Evolutionary conservation across 352 stramenopile genomes (phyloP).

Genomic region (Phytophthora colocasiae): DNA sequence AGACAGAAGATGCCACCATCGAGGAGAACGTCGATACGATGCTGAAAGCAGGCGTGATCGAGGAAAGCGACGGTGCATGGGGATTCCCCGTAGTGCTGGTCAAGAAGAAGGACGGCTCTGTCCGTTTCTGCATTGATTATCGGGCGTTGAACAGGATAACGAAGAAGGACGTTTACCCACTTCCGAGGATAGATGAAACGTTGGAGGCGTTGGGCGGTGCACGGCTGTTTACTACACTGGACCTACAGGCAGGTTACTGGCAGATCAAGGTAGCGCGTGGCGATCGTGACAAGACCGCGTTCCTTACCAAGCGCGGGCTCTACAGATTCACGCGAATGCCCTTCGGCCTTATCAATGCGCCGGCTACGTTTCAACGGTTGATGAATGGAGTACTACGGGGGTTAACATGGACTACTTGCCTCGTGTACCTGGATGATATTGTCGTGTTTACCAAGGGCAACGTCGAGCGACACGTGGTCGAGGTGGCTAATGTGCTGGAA

Average conservation of each 20-base stretch:
- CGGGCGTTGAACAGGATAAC: neutral
- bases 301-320: neutral
- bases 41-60: neutral
- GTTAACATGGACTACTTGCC: too few species aligned
- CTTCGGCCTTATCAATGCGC: slow-evolving; percentile 3
- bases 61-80: slow-evolving; percentile 4
- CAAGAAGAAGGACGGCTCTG: slow-evolving; percentile 3
- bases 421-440: slow-evolving; percentile 10
- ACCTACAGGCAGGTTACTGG: slow-evolving; percentile 2
- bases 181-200: slow-evolving; percentile 11
- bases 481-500: neutral
- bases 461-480: neutral
- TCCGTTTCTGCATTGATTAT: slow-evolving; percentile 9
- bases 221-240: neutral
- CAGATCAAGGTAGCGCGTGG: neutral
- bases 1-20: too few species aligned
- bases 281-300: neutral
- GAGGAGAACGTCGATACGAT: neutral
- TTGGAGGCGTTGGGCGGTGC: neutral
- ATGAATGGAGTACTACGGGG: slow-evolving; percentile 3
- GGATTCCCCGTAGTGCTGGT: slow-evolving; percentile 4
- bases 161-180: slow-evolving; percentile 8
- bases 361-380: neutral
- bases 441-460: neutral
- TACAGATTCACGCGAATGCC: neutral